Conservation (phyloP, 345 rosid genomes). For the Adansonia digitata region DNA sequence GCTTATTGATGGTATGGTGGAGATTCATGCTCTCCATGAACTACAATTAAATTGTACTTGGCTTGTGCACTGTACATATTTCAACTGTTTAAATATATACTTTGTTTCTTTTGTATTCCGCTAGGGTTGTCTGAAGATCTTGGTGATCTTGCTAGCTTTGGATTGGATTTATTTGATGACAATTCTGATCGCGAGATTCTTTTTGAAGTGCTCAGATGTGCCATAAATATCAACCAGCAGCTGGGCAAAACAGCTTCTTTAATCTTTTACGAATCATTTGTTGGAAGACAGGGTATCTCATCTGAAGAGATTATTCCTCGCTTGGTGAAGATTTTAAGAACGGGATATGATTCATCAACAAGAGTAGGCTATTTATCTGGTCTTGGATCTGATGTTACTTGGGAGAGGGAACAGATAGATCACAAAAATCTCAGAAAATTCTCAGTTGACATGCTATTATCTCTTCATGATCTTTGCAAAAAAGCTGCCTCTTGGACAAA, state of each 20-base stretch:
- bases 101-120: conserved; percentile 15
- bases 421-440: conserved; percentile 76
- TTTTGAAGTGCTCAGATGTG: conserved; percentile 60
- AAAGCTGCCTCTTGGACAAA: conserved; percentile 75
- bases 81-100: not conserved
- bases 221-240: conserved; percentile 58
- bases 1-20: conserved; percentile 56
- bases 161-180: conserved; percentile 39
- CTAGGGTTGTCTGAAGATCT: conserved; percentile 56
- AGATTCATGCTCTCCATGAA: conserved; percentile 6
- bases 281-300: conserved; percentile 49
- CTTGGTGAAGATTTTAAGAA: conserved; percentile 71
- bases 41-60: conserved; percentile 14
- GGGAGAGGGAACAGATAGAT: conserved; percentile 58
- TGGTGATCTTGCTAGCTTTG: conserved; percentile 34
- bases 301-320: conserved; percentile 69
- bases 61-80: not conserved
- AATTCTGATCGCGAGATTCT: conserved; percentile 52
- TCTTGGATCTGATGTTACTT: conserved; percentile 55
- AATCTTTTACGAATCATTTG: conserved; percentile 68
- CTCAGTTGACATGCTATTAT: conserved; percentile 64
- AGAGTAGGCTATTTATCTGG: conserved; percentile 34
- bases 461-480: conserved; percentile 52
- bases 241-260: conserved; percentile 72
- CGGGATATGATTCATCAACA: conserved; percentile 57